Evolutionary conservation across 305 asterid species (phyloP), one percentile per base, ranked within the genome.

Genomic region (Fraxinus velutina): DNA sequence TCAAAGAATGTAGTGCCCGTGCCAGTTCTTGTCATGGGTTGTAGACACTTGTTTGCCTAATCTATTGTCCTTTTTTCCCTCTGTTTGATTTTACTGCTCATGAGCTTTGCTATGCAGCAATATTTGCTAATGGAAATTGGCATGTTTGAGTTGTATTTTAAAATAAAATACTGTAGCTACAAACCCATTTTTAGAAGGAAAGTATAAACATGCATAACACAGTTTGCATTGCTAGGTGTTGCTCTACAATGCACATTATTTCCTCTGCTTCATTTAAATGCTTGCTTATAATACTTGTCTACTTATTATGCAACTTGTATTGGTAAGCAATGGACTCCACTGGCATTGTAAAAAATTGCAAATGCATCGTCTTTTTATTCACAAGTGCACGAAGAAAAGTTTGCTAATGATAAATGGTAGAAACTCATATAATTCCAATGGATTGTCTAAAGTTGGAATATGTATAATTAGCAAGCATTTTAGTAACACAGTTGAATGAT

Each of bases 161-260:
- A 80, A 80, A 86, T 80, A 89, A 89, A 86, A 64, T 78, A 72
- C 19, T 72, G 82, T 83, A 74, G 83, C 64, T 84, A 82, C 83
- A 78, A 80, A 70, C 57, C 64, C 76, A 30, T 27, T 82, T 78
- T 71, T 24, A 71, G 13, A 33, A 15, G 47, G 76, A 71, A 33
- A 33, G 19, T 71, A 71, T 33, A 27, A 12, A 66, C 34, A 27
- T 66, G 73, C 19, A 22, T 66, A 12, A 66, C 36, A 66, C 36
- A 9, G 36, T 29, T 12, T 21, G 71, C 68, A 60, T 60, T 57
- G 68, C 29, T 6, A 57, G 12, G n/a, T 24, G 73, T 4, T 66
- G 73, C 17, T 66, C 36, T 66, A 12, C 36, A 4, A 3, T 27
- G 73, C 73, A 66, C 36, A 27, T 27, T 24, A 24, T 24, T 27